Conservation (phyloP, 2,329 filamentous ascomycete species). For the Hymenoscyphus fraxineus region DNA sequence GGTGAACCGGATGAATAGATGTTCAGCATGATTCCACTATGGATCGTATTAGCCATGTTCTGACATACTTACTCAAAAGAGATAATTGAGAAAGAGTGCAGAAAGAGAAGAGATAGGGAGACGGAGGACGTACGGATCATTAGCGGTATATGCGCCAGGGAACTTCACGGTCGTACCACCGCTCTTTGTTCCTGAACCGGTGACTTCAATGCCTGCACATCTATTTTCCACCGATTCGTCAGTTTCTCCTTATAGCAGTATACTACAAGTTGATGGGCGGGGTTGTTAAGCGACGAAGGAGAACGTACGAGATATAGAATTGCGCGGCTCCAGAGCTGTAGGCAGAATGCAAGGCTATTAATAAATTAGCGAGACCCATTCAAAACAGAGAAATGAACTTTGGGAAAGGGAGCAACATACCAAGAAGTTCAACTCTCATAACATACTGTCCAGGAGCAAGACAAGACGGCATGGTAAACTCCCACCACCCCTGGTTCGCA, state of each 20-base stretch:
- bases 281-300: constrained; percentile 34
- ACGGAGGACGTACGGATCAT: constrained; percentile 38
- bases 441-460: constrained; percentile 53
- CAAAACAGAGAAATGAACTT: not conserved
- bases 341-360: constrained; percentile 44
- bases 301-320: constrained; percentile 30
- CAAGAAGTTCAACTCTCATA: constrained; percentile 49
- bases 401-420: constrained; percentile 27
- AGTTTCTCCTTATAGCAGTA: no score
- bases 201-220: constrained; percentile 45
- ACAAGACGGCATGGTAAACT: constrained; percentile 48
- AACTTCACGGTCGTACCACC: constrained; percentile 42
- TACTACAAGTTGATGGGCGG: no score
- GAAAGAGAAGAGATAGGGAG: not conserved
- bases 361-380: not conserved
- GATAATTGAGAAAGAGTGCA: no score
- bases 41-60: constrained; percentile 14
- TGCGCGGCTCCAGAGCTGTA: constrained; percentile 31
- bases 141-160: constrained; percentile 46
- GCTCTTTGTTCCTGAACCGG: constrained; percentile 41
- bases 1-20: constrained; percentile 37
- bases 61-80: no score
- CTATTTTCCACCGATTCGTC: not conserved
- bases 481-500: constrained; percentile 41
- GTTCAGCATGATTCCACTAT: constrained; percentile 34